phyloP scores from a whole-genome alignment of 2,329 filamentous ascomycete species.

The Zymoseptoria ardabiliae region DNA sequence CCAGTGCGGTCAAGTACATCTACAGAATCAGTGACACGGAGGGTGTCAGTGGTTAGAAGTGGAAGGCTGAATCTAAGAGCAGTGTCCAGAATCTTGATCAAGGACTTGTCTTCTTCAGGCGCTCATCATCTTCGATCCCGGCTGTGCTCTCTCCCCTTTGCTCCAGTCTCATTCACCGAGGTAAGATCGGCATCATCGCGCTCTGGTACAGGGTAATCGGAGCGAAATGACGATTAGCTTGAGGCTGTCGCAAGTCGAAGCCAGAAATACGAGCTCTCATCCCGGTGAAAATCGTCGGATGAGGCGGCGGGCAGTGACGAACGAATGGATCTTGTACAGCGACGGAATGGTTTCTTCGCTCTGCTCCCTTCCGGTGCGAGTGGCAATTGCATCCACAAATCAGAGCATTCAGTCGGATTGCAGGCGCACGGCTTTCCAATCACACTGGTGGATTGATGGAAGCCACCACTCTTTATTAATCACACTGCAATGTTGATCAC shows the following conservation, averaged over 20 bases:
- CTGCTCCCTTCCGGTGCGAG: too few species aligned
- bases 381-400: too few species aligned
- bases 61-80: not conserved
- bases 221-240: not conserved
- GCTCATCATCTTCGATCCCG: not conserved
- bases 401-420: too few species aligned
- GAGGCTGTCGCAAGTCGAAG: not conserved
- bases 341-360: too few species aligned
- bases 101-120: not conserved
- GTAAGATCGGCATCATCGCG: not conserved
- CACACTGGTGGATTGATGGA: too few species aligned
- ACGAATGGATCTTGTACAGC: too few species aligned
- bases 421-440: too few species aligned
- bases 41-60: slow-evolving; percentile 3
- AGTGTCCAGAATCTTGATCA: not conserved
- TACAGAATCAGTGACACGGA: slow-evolving; percentile 48
- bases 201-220: not conserved
- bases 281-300: too few species aligned
- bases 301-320: too few species aligned
- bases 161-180: not conserved
- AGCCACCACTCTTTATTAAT: too few species aligned
- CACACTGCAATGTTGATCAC: too few species aligned
- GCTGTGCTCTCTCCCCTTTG: not conserved
- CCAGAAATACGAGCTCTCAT: not conserved
- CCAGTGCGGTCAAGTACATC: slow-evolving; percentile 60